Evolutionary conservation across 371 early-diverging fungal genomes (phyloP), one percentile per base, ranked within the genome.

Genomic region (Apophysomyces ossiformis): DNA sequence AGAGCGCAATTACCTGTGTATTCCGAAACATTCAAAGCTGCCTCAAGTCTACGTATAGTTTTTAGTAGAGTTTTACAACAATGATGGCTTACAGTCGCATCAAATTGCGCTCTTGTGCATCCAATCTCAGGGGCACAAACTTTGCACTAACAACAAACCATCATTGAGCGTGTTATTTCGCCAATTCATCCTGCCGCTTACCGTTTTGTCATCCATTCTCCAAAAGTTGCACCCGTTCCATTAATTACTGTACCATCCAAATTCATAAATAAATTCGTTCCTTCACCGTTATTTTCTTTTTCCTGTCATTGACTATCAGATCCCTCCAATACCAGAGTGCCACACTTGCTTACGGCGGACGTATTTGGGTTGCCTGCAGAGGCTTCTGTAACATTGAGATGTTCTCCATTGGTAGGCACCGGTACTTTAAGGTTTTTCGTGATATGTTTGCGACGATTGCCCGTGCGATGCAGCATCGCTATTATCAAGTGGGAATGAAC

Each of bases 101-200:
- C 54, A 84, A 87, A 69, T 94, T 96, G 65, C 98, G 90, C 78
- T 98, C 99, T 37, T 89, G 80, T 32, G 89, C 73, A 60, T 91
- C 88, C 69, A 98, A 79, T 41, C 99, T 91, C 70, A 98, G 70
- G 8, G 99, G 99, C 59, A 98, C 95, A 69, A 81, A 94, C 78
- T 94, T 95, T 60, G 96, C 83, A 15, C 85, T 75, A 90, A 21
- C 16, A 58, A 13, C 16, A 11, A 12, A 7, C 35, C 18, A 26
- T 26, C 32, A 37, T 12, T 15, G 12, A 45, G 16, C n/a, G 37
- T 7, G 16, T 18, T 21, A 54, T n/a, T 1, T 12, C 32, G 32
- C n/a, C 46, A 9, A 21, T 16, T 39, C 18, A 6, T 57, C 21
- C n/a, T 58, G 41, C 16, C 0, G 13, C 67, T 57, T 69, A 80